Conservation (phyloP, 805 yeast species). For the Kuraishia piskuri region DNA sequence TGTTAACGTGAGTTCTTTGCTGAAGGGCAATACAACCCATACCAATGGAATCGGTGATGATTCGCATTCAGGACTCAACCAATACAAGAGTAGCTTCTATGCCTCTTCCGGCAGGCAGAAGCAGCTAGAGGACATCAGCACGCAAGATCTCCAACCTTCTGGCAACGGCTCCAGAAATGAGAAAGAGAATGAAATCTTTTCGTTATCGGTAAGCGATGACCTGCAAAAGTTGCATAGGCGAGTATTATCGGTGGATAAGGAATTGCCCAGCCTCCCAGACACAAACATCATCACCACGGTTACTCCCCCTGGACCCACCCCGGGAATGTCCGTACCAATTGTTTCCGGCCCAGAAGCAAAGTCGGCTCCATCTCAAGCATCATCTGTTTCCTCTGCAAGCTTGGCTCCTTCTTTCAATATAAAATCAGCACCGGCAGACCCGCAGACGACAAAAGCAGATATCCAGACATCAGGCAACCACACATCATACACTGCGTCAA, state of each 20-base stretch:
- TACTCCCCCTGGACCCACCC: background rate
- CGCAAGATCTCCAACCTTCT: background rate
- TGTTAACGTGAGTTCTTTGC: too few species aligned
- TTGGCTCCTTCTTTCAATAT: constrained; percentile 5
- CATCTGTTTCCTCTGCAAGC: constrained; percentile 1
- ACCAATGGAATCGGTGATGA: background rate
- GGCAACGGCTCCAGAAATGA: background rate
- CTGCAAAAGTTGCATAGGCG: background rate
- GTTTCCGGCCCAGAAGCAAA: background rate
- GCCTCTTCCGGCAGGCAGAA: background rate
- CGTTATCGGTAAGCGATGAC: background rate
- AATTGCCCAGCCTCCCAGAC: background rate
- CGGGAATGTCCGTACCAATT: background rate
- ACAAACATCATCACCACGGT: background rate
- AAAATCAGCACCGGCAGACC: constrained; percentile 41
- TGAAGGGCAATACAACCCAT: too few species aligned
- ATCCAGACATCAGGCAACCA: constrained; percentile 25
- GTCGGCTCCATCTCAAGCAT: background rate
- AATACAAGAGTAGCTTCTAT: background rate
- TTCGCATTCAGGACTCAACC: background rate
- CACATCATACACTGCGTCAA: background rate
- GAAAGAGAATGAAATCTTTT: background rate
- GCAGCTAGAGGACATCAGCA: background rate
- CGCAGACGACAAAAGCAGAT: constrained; percentile 42
- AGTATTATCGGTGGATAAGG: background rate